Conservation (phyloP, 257 asterid genomes). For the Plantago elongata region DNA sequence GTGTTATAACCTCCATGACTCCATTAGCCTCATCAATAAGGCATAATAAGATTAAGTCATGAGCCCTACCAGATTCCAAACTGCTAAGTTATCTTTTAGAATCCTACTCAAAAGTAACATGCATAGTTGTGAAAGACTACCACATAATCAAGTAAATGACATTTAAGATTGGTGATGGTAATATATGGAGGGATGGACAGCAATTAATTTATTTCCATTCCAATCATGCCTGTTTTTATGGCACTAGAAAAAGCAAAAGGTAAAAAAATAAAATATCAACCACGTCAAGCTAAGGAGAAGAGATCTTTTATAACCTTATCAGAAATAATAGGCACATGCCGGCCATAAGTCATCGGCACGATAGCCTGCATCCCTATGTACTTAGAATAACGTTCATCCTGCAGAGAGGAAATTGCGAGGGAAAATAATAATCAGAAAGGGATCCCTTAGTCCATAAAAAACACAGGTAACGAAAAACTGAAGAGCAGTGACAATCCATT, state of each 20-base stretch:
- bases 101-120: too few relatives aligned
- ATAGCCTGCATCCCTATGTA: conserved; percentile 89
- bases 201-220: too few relatives aligned
- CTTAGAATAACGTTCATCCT: conserved; percentile 91
- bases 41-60: too few relatives aligned
- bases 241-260: too few relatives aligned
- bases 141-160: too few relatives aligned
- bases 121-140: too few relatives aligned
- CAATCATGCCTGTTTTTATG: too few relatives aligned
- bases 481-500: neutral
- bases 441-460: neutral
- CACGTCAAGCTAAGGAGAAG: conserved; percentile 11
- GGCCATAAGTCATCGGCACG: conserved; percentile 94
- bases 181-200: too few relatives aligned
- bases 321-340: conserved; percentile 92
- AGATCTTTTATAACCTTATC: conserved; percentile 60
- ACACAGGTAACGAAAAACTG: neutral
- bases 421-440: conserved; percentile 11
- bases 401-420: conserved; percentile 13
- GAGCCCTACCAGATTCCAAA: too few relatives aligned
- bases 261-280: conserved; percentile 4
- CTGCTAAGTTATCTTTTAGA: too few relatives aligned
- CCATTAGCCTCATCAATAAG: too few relatives aligned
- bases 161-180: too few relatives aligned
- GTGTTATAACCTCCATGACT: neutral